A percentile compares a stretch with the other conserved stretches of the same genome.
Conservation (phyloP, 208 protist species). For the Trypanosoma congolense region DNA sequence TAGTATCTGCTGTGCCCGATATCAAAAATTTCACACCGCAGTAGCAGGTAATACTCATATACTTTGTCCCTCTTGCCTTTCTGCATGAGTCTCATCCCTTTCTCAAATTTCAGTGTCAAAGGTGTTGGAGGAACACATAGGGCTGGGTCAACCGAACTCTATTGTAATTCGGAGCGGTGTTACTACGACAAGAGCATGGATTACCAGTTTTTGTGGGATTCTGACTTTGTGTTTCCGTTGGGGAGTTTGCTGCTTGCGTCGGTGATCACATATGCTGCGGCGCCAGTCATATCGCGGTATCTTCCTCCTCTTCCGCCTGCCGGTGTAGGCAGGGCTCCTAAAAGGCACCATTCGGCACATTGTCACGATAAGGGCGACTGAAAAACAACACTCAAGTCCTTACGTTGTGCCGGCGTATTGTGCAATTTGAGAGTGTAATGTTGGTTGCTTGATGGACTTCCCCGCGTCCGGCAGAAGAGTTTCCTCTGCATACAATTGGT, state of each 20-base stretch:
- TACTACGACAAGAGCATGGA: constrained; percentile 6
- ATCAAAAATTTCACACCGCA: too few species aligned
- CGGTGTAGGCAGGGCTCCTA: background rate
- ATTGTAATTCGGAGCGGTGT: background rate
- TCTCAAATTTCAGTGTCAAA: background rate
- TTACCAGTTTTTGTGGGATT: constrained; percentile 16
- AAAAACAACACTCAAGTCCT: too few species aligned
- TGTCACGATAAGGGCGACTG: too few species aligned
- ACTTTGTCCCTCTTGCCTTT: constrained; percentile 2
- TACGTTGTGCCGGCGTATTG: too few species aligned
- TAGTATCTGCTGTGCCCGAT: too few species aligned
- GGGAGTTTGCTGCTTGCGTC: constrained; percentile 4
- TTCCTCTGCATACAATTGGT: too few species aligned
- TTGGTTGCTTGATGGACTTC: too few species aligned
- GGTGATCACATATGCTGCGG: background rate
- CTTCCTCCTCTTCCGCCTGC: constrained; percentile 5
- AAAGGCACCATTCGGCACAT: too few species aligned
- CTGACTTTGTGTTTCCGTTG: constrained; percentile 11
- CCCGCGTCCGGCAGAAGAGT: too few species aligned
- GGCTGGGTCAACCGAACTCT: background rate
- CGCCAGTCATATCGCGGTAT: constrained; percentile 2
- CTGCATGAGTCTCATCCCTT: background rate
- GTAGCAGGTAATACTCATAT: too few species aligned
- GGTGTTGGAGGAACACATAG: background rate
- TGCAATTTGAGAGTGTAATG: too few species aligned